Evolutionary conservation across 805 yeast genomes (phyloP).

Genomic region (Kregervanrija pseudodelftensis): DNA sequence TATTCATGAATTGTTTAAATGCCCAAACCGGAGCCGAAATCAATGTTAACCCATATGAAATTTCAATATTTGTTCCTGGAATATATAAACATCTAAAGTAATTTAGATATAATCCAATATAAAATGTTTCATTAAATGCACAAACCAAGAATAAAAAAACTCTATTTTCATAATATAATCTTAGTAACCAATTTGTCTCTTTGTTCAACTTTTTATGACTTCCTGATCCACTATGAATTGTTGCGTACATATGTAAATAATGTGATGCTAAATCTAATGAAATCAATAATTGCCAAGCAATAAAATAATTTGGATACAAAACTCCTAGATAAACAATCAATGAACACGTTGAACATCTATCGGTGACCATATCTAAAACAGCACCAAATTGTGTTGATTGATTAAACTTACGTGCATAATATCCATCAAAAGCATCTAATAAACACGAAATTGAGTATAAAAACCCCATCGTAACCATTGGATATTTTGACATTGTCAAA

Average conservation of each 20-base stretch:
- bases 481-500: constrained; percentile 76
- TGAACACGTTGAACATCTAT: constrained; percentile 94
- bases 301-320: constrained; percentile 62
- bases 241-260: constrained; percentile 98
- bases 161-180: constrained; percentile 82
- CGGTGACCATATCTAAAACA: constrained; percentile 97
- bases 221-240: constrained; percentile 66
- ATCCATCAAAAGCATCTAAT: constrained; percentile 93
- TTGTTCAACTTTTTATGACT: constrained; percentile 80
- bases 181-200: constrained; percentile 63
- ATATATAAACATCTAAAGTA: constrained; percentile 46
- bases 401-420: constrained; percentile 81
- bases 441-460: constrained; percentile 84
- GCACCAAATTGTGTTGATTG: constrained; percentile 95
- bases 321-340: constrained; percentile 79
- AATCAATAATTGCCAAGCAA: constrained; percentile 75
- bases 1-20: constrained; percentile 85
- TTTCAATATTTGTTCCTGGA: constrained; percentile 29
- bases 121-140: constrained; percentile 88
- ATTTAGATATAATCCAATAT: constrained; percentile 78
- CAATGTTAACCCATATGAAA: constrained; percentile 32
- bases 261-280: constrained; percentile 88
- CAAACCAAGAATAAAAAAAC: constrained; percentile 81
- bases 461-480: constrained; percentile 60
- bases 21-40: constrained; percentile 79